Evolutionary conservation across 73 alveolate species (phyloP).

Genomic region (Paraurostyla sp.): DNA sequence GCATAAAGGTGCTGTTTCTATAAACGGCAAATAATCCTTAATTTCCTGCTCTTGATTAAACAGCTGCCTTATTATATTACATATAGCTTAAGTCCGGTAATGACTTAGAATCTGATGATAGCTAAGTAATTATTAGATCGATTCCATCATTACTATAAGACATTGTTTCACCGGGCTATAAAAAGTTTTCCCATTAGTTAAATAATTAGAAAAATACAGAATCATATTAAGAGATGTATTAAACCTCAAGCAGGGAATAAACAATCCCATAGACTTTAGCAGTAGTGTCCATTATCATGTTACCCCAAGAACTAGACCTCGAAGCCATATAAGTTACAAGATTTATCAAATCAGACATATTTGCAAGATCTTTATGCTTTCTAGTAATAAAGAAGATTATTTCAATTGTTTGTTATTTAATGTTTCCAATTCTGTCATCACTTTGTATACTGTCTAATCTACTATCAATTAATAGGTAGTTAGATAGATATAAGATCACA

Average conservation of each 20-base stretch:
- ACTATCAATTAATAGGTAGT: not conserved
- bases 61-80: not conserved
- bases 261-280: not conserved
- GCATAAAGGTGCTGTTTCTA: not conserved
- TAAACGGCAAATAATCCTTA: not conserved
- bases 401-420: not conserved
- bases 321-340: not conserved
- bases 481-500: not conserved
- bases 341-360: not conserved
- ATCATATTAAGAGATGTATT: not conserved
- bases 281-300: slow-evolving; percentile 15
- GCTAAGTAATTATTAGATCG: not conserved
- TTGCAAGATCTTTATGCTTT: not conserved
- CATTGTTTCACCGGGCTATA: not conserved
- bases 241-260: not conserved
- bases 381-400: not conserved
- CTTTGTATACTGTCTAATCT: not conserved
- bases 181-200: not conserved
- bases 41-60: not conserved
- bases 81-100: not conserved
- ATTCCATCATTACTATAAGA: not conserved
- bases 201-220: not conserved
- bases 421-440: not conserved
- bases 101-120: not conserved
- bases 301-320: no score